A percentile compares a stretch with the other conserved stretches of the same genome.
Conservation (phyloP, 805 yeast species). For the Yarrowia sp. region DNA sequence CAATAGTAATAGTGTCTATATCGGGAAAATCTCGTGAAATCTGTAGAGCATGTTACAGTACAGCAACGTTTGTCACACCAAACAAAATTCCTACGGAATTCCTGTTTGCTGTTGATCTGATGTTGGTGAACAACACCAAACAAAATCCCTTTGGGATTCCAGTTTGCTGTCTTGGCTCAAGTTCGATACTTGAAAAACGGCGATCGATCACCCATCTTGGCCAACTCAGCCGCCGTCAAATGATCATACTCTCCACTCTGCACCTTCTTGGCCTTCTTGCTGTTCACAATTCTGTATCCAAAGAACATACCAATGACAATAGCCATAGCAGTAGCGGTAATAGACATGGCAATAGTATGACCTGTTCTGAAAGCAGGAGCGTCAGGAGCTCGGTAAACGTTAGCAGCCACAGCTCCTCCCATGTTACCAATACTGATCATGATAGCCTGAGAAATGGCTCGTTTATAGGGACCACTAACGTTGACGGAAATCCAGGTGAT, state of each 20-base stretch:
- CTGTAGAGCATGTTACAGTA: too few species aligned
- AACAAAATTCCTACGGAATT: too few species aligned
- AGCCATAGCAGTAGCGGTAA: constrained; percentile 50
- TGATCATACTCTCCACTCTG: constrained; percentile 5
- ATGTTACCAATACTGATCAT: constrained; percentile 70
- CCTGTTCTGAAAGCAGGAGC: constrained; percentile 64
- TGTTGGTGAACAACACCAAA: too few species aligned
- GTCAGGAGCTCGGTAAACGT: constrained; percentile 59
- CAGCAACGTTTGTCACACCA: too few species aligned
- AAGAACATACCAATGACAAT: constrained; percentile 1
- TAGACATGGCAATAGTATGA: constrained; percentile 57
- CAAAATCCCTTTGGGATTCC: too few species aligned
- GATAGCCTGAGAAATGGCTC: constrained; percentile 60
- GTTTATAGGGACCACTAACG: constrained; percentile 62
- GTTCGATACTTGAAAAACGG: constrained; percentile 13
- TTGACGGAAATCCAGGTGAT: constrained; percentile 67
- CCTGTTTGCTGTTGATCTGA: too few species aligned
- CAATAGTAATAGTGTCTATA: too few species aligned
- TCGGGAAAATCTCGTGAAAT: too few species aligned
- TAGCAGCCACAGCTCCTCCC: constrained; percentile 66
- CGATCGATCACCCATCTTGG: constrained; percentile 22
- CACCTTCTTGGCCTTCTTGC: not conserved
- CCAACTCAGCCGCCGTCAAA: not conserved
- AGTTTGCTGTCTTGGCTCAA: not conserved
- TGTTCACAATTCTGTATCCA: constrained; percentile 3